Evolutionary conservation across 768 basidiomycete genomes (phyloP).

Genomic region (Tulasnella sp.): DNA sequence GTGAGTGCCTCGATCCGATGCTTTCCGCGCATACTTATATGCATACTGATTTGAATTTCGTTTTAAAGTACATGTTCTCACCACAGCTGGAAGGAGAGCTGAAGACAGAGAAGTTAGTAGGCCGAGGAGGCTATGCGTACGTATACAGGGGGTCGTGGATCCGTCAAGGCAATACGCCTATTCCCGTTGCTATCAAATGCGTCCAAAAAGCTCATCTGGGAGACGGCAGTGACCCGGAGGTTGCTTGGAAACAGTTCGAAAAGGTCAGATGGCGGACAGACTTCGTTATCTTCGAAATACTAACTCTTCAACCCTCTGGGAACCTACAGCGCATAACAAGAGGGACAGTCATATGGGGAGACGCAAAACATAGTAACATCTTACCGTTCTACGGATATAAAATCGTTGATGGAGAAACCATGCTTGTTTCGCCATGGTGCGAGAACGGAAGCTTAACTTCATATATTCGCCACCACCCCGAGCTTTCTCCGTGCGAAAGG

Average conservation of each 20-base stretch:
- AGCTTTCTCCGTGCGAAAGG: not conserved
- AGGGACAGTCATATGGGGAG: not conserved
- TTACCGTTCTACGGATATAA: constrained; percentile 17
- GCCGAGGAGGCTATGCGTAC: not conserved
- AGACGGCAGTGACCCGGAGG: not conserved
- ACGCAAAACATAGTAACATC: constrained; percentile 24
- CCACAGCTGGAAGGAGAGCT: not conserved
- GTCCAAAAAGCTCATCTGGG: not conserved
- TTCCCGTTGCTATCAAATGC: not conserved
- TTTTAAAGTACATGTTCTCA: not conserved
- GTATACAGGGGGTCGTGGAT: not conserved
- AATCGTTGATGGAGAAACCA: constrained; percentile 1
- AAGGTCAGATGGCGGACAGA: not conserved
- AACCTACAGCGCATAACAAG: not conserved
- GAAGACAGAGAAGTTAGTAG: not conserved
- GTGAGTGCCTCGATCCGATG: not conserved
- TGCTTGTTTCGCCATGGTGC: constrained; percentile 28
- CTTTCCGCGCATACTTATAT: not conserved
- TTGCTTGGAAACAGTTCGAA: not conserved
- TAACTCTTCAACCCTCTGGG: not conserved
- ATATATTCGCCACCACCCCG: constrained; percentile 19
- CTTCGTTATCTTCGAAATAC: not conserved
- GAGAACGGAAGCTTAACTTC: constrained; percentile 22
- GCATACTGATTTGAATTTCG: not conserved
- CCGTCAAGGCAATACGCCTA: not conserved